phyloP scores from a whole-genome alignment of 257 asterid genomes.

The Lavandula angustifolia region DNA sequence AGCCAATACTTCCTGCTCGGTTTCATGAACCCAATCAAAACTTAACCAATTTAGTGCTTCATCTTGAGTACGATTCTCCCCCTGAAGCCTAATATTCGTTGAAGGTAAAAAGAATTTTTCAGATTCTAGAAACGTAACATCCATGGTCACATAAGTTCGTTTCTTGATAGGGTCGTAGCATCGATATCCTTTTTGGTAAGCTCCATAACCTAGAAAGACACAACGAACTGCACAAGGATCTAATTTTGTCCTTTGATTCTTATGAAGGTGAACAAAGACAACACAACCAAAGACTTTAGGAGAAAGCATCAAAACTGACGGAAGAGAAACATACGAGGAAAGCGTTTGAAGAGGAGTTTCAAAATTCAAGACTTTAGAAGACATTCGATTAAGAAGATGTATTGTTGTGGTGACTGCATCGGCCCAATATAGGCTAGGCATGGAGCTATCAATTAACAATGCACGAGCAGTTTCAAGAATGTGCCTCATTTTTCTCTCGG shows the following conservation, averaged over 20 bases:
- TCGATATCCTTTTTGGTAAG: too few species aligned
- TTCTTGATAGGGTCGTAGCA: not conserved
- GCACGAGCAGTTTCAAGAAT: not conserved
- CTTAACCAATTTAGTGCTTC: not conserved
- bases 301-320: not conserved
- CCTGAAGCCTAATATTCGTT: not conserved
- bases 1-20: too few species aligned
- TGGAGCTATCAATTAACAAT: not conserved
- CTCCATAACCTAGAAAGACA: not conserved
- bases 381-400: not conserved
- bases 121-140: not conserved
- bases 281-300: constrained; percentile 11
- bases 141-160: not conserved
- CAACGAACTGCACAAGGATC: constrained; percentile 18
- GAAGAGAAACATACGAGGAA: not conserved
- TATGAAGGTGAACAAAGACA: constrained; percentile 24
- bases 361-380: not conserved
- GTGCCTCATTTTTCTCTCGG: not conserved
- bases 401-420: not conserved
- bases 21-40: not conserved
- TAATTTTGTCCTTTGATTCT: constrained; percentile 3
- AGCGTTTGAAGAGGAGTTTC: not conserved
- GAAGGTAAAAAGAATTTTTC: not conserved
- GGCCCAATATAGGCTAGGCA: not conserved
- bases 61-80: constrained; percentile 3